phyloP scores from a whole-genome alignment of 176 grass and related monocot genomes.

The Aechmea fasciata region DNA sequence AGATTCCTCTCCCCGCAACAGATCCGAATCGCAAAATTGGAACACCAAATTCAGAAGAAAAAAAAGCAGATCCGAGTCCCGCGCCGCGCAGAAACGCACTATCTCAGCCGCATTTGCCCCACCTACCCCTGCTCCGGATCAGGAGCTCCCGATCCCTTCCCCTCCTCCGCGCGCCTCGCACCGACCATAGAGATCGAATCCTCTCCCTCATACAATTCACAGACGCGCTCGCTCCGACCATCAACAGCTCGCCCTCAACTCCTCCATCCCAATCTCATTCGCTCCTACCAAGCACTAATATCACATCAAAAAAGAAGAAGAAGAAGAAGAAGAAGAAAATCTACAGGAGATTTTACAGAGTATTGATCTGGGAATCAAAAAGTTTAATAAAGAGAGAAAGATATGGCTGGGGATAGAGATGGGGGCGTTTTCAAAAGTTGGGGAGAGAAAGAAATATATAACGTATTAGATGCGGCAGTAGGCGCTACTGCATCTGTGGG shows the following conservation, averaged over 20 bases:
- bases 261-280: neutral
- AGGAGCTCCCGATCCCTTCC: slow-evolving; percentile 5
- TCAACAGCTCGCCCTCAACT: neutral
- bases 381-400: no score
- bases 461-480: no score
- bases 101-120: slow-evolving; percentile 21
- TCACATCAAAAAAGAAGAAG: no score
- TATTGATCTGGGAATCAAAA: no score
- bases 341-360: no score
- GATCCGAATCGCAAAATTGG: neutral
- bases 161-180: neutral
- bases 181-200: neutral
- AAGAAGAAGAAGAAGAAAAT: no score
- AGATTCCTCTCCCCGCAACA: neutral
- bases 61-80: neutral
- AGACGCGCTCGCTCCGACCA: neutral
- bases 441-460: no score
- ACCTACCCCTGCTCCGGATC: slow-evolving; percentile 16
- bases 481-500: no score
- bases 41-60: neutral
- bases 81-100: neutral
- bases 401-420: no score
- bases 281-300: neutral
- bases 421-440: no score
- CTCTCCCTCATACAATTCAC: neutral